Conservation (phyloP, 495 filamentous ascomycete genomes). For the Cladorrhinum samala region DNA sequence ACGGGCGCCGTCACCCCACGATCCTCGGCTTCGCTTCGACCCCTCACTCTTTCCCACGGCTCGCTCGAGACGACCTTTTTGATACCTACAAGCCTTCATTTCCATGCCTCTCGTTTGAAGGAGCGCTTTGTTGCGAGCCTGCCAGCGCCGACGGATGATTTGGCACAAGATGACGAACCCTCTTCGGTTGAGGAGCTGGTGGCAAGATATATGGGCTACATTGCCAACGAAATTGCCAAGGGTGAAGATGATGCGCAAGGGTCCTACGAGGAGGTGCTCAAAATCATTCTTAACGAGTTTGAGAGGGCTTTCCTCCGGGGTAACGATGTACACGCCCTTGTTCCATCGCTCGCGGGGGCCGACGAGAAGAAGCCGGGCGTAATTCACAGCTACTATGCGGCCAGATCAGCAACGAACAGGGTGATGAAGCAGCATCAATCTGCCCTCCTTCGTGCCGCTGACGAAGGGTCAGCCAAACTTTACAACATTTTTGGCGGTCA, state of each 20-base stretch:
- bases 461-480: constrained; percentile 67
- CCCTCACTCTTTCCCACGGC: constrained; percentile 82
- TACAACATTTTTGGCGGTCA: constrained; percentile 98
- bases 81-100: constrained; percentile 89
- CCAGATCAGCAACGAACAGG: constrained; percentile 73
- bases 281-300: constrained; percentile 86
- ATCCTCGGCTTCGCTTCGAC: constrained; percentile 79
- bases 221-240: constrained; percentile 77
- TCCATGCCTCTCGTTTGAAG: constrained; percentile 88
- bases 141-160: constrained; percentile 87
- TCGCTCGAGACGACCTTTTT: constrained; percentile 93
- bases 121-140: constrained; percentile 78
- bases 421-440: constrained; percentile 86
- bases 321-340: constrained; percentile 92
- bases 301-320: constrained; percentile 89
- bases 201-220: constrained; percentile 82
- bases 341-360: constrained; percentile 78
- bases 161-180: constrained; percentile 95
- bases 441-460: constrained; percentile 81
- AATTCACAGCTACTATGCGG: constrained; percentile 82
- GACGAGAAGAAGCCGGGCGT: constrained; percentile 81
- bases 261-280: constrained; percentile 80
- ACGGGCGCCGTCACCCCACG: constrained; percentile 94
- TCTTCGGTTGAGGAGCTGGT: constrained; percentile 88
- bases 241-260: constrained; percentile 84